Percentiles rank a stretch among this genome's conserved stretches.
phyloP scores from a whole-genome alignment of 2,329 filamentous ascomycete species.

The Fusarium transvaalense region DNA sequence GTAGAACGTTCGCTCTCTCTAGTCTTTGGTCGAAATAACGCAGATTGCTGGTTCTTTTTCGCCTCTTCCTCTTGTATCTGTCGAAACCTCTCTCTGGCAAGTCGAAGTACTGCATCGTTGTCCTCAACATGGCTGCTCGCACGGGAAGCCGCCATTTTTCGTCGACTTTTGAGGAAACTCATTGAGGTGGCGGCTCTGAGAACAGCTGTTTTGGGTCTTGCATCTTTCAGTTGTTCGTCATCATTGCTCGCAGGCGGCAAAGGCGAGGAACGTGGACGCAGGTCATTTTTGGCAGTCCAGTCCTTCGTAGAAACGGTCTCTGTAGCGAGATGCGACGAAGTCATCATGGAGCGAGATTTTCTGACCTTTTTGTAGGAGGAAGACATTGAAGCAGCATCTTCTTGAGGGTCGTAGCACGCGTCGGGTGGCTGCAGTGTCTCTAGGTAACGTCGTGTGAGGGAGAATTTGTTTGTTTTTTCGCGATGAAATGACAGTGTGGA shows the following conservation, averaged over 20 bases:
- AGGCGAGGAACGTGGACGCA: slow-evolving; percentile 19
- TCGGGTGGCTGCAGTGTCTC: slow-evolving; percentile 52
- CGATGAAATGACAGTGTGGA: slow-evolving; percentile 32
- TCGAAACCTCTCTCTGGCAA: slow-evolving; percentile 55
- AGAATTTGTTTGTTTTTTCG: slow-evolving; percentile 22
- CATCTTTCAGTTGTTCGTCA: slow-evolving; percentile 44
- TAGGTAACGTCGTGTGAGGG: slow-evolving; percentile 44
- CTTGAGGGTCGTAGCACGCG: slow-evolving; percentile 62
- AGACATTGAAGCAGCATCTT: slow-evolving; percentile 61
- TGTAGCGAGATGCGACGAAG: slow-evolving; percentile 44
- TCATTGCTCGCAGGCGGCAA: slow-evolving; percentile 43
- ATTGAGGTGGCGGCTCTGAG: slow-evolving; percentile 67
- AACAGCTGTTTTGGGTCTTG: not conserved
- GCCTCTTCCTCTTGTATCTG: slow-evolving; percentile 53
- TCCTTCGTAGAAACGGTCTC: slow-evolving; percentile 31
- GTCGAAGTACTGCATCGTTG: slow-evolving; percentile 54
- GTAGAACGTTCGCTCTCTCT: slow-evolving; percentile 52
- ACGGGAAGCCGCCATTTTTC: slow-evolving; percentile 40
- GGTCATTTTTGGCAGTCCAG: slow-evolving; percentile 15
- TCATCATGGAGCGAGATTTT: slow-evolving; percentile 68
- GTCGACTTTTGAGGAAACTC: slow-evolving; percentile 61
- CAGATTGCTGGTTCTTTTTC: slow-evolving; percentile 58
- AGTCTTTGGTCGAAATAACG: slow-evolving; percentile 58
- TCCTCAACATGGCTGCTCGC: slow-evolving; percentile 36
- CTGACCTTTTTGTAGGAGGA: slow-evolving; percentile 64